phyloP scores from a whole-genome alignment of 345 rosid species.

The Lepidium didymum region DNA sequence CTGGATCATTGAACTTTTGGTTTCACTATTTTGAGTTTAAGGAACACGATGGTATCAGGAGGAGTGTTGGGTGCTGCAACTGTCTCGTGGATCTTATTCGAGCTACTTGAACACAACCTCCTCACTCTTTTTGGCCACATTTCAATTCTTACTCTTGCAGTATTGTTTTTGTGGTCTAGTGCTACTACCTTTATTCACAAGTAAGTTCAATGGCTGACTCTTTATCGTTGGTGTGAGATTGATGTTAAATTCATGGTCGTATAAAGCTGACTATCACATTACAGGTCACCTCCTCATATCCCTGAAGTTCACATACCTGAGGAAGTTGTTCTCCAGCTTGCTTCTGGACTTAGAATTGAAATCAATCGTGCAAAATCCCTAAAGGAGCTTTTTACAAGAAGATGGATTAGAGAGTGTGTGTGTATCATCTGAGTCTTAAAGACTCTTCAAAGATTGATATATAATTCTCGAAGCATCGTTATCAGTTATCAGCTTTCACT shows the following conservation, averaged over 20 bases:
- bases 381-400: constrained; percentile 63
- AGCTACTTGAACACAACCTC: constrained; percentile 66
- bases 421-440: not conserved
- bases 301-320: constrained; percentile 75
- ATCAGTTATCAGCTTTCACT: not conserved
- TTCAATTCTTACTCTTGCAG: constrained; percentile 60
- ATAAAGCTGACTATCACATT: not conserved
- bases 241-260: not conserved
- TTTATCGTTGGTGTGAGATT: not conserved
- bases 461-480: constrained; percentile 8
- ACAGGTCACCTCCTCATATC: constrained; percentile 67
- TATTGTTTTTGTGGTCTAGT: constrained; percentile 89
- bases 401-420: constrained; percentile 40
- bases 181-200: constrained; percentile 76
- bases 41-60: too few species aligned
- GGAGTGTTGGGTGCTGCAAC: constrained; percentile 82
- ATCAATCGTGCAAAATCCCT: constrained; percentile 79
- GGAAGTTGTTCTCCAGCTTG: constrained; percentile 64
- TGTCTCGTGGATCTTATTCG: constrained; percentile 67
- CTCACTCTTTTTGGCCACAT: constrained; percentile 74
- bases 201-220: constrained; percentile 36
- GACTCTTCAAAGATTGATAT: constrained; percentile 13
- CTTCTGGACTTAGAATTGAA: constrained; percentile 63
- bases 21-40: too few species aligned
- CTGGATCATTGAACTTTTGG: too few species aligned